These are phyloP conservation scores for Irpex sp. DNA, from an alignment of 1,284 basidiomycete genomes.

Conservation along the genomic window DNA sequence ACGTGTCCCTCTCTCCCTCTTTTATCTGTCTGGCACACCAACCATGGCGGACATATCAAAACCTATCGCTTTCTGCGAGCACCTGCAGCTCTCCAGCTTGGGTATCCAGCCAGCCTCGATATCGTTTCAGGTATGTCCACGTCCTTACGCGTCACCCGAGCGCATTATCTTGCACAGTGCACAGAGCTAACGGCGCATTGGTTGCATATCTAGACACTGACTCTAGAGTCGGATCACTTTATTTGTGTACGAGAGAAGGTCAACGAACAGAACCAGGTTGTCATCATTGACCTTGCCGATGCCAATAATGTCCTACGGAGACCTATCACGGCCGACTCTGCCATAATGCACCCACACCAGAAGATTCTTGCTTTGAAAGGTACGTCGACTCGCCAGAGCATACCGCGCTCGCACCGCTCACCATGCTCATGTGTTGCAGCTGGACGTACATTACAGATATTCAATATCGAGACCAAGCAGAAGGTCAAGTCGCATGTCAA, in stretches of 20 bases:
- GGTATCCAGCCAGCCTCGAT: conserved; percentile 97
- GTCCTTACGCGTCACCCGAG: conserved; percentile 32
- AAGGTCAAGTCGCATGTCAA: conserved; percentile 97
- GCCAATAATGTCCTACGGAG: conserved; percentile 96
- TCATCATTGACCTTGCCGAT: conserved; percentile 96
- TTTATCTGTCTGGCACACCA: background rate
- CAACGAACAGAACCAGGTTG: conserved; percentile 94
- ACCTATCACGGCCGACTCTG: conserved; percentile 97
- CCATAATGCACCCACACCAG: conserved; percentile 98
- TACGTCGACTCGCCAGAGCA: conserved; percentile 40
- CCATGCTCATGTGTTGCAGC: conserved; percentile 55
- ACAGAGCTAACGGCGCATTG: conserved; percentile 4
- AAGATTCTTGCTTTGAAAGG: conserved; percentile 98
- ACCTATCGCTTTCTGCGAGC: conserved; percentile 88
- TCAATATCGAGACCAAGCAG: conserved; percentile 97
- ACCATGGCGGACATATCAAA: conserved; percentile 52
- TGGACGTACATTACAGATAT: conserved; percentile 94
- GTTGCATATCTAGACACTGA: conserved; percentile 72
- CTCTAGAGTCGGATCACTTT: conserved; percentile 96
- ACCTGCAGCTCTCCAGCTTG: conserved; percentile 94
- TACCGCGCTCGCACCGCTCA: background rate
- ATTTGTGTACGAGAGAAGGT: conserved; percentile 94
- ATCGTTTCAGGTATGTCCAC: conserved; percentile 85
- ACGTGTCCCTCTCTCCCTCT: conserved; percentile 14
- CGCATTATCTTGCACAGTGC: conserved; percentile 29